Percentiles rank a stretch among this genome's conserved stretches.
Evolutionary conservation across 1,284 basidiomycete species (phyloP).

Genomic region (Marasmius sp.): DNA sequence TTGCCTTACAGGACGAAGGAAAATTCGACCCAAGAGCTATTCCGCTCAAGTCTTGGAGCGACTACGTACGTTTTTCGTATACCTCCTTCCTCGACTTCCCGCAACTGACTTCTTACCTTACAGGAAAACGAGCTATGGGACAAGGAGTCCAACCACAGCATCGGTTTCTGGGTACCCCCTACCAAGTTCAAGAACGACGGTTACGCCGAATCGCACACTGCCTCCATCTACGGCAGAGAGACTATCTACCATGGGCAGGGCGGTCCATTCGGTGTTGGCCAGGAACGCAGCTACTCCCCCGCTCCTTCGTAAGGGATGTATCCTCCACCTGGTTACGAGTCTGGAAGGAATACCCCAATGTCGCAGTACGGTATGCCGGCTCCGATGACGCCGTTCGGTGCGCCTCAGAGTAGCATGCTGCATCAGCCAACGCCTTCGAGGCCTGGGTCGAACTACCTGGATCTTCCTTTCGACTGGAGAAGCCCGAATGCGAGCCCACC

Average conservation of each 20-base stretch:
- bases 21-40: slow-evolving; percentile 93
- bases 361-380: slow-evolving; percentile 29
- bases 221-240: slow-evolving; percentile 79
- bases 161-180: slow-evolving; percentile 82
- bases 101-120: too few relatives aligned
- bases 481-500: slow-evolving; percentile 50
- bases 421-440: slow-evolving; percentile 65
- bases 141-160: slow-evolving; percentile 90
- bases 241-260: slow-evolving; percentile 67
- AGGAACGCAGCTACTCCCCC: slow-evolving; percentile 59
- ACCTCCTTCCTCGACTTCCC: too few relatives aligned
- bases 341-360: slow-evolving; percentile 74
- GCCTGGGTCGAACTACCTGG: slow-evolving; percentile 74
- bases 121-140: slow-evolving; percentile 97
- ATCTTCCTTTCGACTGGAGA: slow-evolving; percentile 55
- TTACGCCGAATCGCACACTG: slow-evolving; percentile 72
- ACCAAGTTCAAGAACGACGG: slow-evolving; percentile 65
- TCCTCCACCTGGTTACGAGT: slow-evolving; percentile 69
- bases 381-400: slow-evolving; percentile 31
- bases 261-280: neutral
- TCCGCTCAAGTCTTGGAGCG: slow-evolving; percentile 95
- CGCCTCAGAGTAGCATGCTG: slow-evolving; percentile 25
- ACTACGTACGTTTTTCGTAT: slow-evolving; percentile 72
- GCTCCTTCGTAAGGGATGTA: slow-evolving; percentile 63
- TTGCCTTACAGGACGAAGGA: slow-evolving; percentile 78